phyloP scores from a whole-genome alignment of 805 yeast genomes.

The Limtongia smithiae region DNA sequence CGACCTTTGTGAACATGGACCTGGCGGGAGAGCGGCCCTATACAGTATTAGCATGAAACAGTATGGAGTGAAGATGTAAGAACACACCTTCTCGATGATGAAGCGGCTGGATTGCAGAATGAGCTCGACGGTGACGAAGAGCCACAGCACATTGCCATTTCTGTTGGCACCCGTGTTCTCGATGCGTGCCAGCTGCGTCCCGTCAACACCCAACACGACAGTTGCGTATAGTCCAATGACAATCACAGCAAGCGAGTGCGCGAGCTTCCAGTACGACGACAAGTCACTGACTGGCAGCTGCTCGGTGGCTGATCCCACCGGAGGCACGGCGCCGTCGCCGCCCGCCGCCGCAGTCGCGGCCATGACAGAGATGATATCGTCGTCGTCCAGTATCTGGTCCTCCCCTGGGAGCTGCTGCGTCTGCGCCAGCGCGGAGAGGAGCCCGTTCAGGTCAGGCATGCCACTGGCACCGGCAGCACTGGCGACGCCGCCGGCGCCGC shows the following conservation, averaged over 20 bases:
- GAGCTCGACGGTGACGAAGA: conserved; percentile 21
- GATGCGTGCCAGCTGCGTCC: conserved; percentile 15
- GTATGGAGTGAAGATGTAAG: background rate
- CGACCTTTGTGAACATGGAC: conserved; percentile 27
- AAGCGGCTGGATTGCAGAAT: conserved; percentile 22
- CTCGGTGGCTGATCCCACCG: background rate
- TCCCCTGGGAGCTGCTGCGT: background rate
- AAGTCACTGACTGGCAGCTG: conserved; percentile 1
- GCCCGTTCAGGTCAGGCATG: background rate
- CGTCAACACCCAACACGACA: conserved; percentile 7
- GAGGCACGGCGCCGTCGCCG: background rate
- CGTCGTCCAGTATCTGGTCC: too few relatives aligned
- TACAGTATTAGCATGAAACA: background rate
- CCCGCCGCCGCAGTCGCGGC: background rate
- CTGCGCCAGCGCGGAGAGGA: background rate
- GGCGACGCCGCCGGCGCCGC: conserved; percentile 2
- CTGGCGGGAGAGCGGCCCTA: conserved; percentile 30
- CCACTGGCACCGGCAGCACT: background rate
- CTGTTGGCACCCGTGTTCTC: conserved; percentile 9
- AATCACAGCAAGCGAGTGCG: conserved; percentile 11
- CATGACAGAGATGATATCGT: background rate
- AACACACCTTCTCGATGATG: conserved; percentile 19
- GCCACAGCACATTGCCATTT: conserved; percentile 15
- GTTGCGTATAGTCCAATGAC: conserved; percentile 16
- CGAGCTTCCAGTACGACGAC: conserved; percentile 8